Conservation (phyloP, 164 flowering plant genomes). For the Stephania cephalantha region DNA sequence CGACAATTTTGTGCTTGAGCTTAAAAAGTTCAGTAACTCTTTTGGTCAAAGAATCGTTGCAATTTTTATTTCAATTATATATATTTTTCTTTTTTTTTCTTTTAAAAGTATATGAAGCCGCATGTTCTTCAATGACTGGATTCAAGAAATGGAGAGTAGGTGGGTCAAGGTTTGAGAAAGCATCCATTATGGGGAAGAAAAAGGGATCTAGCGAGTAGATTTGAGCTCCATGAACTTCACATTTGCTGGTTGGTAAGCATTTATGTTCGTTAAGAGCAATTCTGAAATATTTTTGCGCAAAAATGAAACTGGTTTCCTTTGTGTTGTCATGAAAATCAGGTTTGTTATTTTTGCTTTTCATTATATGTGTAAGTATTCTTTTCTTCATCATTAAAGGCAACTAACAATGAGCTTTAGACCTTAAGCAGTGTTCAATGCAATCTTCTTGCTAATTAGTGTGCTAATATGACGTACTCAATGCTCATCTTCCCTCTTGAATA, state of each 20-base stretch:
- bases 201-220: slow-evolving; percentile 45
- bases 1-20: no score
- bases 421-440: no score
- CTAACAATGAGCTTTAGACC: no score
- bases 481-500: no score
- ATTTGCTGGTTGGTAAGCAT: not conserved
- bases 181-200: slow-evolving; percentile 76
- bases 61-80: not conserved
- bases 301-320: no score
- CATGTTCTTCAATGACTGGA: slow-evolving; percentile 66
- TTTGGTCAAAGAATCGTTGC: not conserved
- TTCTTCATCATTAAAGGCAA: no score
- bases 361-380: no score
- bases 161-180: slow-evolving; percentile 75
- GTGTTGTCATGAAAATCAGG: no score
- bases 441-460: no score
- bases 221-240: not conserved
- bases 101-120: slow-evolving; percentile 73
- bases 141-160: slow-evolving; percentile 89
- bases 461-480: no score
- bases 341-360: no score
- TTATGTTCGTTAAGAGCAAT: not conserved
- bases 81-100: not conserved
- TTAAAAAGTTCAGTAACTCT: not conserved
- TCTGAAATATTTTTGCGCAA: no score